phyloP scores from a whole-genome alignment of 768 basidiomycete genomes.

The Erythrobasidium yunnanense region DNA sequence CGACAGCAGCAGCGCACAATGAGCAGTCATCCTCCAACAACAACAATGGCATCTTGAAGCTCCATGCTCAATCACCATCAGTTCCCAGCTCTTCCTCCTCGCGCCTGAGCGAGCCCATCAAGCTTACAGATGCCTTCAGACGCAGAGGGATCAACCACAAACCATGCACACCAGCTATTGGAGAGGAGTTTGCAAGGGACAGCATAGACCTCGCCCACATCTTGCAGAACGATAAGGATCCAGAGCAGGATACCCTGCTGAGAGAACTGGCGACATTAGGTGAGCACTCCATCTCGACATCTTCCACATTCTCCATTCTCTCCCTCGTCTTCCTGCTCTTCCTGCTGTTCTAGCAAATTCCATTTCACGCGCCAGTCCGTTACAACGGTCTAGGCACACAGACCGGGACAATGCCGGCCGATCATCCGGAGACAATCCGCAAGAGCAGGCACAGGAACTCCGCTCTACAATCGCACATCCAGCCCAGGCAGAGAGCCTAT shows the following conservation, averaged over 20 bases:
- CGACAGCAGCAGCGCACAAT: no score
- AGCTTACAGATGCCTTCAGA: constrained; percentile 9
- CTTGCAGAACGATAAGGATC: neutral
- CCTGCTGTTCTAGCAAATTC: neutral
- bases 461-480: neutral
- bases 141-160: neutral
- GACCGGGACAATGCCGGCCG: neutral
- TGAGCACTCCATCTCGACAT: neutral
- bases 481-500: neutral
- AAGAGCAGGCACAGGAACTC: neutral
- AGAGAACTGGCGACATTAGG: constrained; percentile 12
- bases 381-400: neutral
- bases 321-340: neutral
- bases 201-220: constrained; percentile 4
- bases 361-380: neutral
- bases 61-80: neutral
- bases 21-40: no score
- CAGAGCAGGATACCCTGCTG: neutral
- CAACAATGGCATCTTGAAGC: constrained; percentile 6
- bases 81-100: neutral
- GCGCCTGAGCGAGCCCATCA: neutral
- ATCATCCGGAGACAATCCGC: neutral
- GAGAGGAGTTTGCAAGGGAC: constrained; percentile 13
- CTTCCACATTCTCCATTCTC: neutral
- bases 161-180: constrained; percentile 6